Percentiles rank a stretch among this genome's conserved stretches.
These are phyloP conservation scores for Heterobasidion parviporum DNA, from an alignment of 1,284 basidiomycete genomes.

Conservation along the genomic window DNA sequence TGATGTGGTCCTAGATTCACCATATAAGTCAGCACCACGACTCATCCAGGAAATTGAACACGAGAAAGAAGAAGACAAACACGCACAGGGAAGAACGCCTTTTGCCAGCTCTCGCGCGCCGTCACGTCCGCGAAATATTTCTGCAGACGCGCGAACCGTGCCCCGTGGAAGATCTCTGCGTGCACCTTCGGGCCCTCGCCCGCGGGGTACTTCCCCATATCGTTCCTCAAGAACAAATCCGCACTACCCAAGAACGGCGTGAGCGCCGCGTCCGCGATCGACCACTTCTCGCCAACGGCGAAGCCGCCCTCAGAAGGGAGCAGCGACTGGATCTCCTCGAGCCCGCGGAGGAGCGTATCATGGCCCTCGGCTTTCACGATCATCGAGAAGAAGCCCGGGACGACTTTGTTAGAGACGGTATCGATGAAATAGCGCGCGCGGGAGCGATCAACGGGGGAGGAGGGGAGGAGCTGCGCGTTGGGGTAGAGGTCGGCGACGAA, in stretches of 20 bases:
- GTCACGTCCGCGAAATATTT: slow-evolving; percentile 33
- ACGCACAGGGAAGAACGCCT: slow-evolving; percentile 34
- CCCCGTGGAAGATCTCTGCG: slow-evolving; percentile 25
- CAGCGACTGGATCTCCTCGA: slow-evolving; percentile 23
- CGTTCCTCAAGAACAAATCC: slow-evolving; percentile 32
- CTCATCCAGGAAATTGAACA: neutral
- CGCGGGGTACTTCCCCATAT: slow-evolving; percentile 33
- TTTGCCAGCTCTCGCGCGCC: slow-evolving; percentile 38
- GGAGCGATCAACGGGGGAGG: slow-evolving; percentile 46
- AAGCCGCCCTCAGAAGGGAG: slow-evolving; percentile 20
- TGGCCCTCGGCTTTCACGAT: slow-evolving; percentile 31
- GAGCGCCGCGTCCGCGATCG: slow-evolving; percentile 46
- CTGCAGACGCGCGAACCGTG: slow-evolving; percentile 34
- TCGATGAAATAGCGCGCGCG: slow-evolving; percentile 56
- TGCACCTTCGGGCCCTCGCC: slow-evolving; percentile 34
- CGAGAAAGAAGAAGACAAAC: neutral
- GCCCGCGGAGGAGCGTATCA: slow-evolving; percentile 26
- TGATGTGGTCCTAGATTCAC: neutral
- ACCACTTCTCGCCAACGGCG: slow-evolving; percentile 26
- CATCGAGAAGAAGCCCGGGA: slow-evolving; percentile 28
- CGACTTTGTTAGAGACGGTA: slow-evolving; percentile 33
- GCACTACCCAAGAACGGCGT: slow-evolving; percentile 39
- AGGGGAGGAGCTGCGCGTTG: slow-evolving; percentile 36
- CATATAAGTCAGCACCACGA: neutral
- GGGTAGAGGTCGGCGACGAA: slow-evolving; percentile 52